phyloP scores from a whole-genome alignment of 1,139 yeast genomes.

The Geotrichum australiense region DNA sequence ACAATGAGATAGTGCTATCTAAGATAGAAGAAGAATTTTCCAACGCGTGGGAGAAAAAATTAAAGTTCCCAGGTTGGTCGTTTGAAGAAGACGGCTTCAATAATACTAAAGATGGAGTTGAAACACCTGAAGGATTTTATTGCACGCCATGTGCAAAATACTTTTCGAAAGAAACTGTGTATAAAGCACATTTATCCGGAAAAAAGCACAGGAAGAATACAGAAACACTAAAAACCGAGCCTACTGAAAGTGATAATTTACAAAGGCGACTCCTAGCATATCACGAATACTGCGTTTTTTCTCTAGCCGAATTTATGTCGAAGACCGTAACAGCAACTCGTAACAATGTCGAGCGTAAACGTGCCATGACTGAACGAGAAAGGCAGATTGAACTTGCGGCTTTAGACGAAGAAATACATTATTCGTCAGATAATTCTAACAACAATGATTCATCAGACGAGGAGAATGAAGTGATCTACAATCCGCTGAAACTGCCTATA shows the following conservation, averaged over 20 bases:
- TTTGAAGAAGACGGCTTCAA: constrained; percentile 18
- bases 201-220: constrained; percentile 63
- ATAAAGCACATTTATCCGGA: constrained; percentile 61
- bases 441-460: constrained; percentile 26
- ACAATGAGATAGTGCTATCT: constrained; percentile 35
- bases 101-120: constrained; percentile 16
- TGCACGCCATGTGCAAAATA: constrained; percentile 61
- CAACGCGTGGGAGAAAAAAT: constrained; percentile 27
- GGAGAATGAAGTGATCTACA: constrained; percentile 25
- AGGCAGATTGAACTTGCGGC: constrained; percentile 49
- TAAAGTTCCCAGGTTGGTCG: constrained; percentile 20
- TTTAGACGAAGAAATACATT: constrained; percentile 31
- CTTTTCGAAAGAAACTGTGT: constrained; percentile 63
- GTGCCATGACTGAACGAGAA: constrained; percentile 71
- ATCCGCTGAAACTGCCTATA: constrained; percentile 58
- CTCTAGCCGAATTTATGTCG: constrained; percentile 36
- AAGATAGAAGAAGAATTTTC: constrained; percentile 36
- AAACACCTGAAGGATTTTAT: constrained; percentile 28
- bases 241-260: constrained; percentile 10
- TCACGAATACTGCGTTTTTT: constrained; percentile 37
- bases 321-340: constrained; percentile 45
- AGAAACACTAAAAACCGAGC: neutral
- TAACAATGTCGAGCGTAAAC: constrained; percentile 56
- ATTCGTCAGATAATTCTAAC: constrained; percentile 25
- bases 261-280: constrained; percentile 21